Evolutionary conservation across 176 grass and related monocot genomes (phyloP), one percentile per base, ranked within the genome.

Genomic region (Avena atlantica): DNA sequence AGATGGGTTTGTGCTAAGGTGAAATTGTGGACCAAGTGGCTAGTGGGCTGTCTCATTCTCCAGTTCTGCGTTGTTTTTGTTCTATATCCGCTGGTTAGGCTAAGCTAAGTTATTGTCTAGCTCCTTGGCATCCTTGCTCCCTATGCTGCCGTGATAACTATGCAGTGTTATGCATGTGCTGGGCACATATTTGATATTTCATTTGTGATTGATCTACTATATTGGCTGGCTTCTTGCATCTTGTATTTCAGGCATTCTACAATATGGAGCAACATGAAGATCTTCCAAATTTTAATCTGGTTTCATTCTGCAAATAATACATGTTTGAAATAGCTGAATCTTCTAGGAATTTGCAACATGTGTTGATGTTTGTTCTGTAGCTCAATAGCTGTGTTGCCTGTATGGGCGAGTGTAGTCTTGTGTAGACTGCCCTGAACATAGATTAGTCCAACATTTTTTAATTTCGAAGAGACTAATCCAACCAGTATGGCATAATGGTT

Each of bases 241-340:
- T 44, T 45, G 78, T 50, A 81, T 66, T 81, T 81, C 44, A 20
- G 42, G 42, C 61, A 20, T 66, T 81, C 24, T 45, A 51, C 9
- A 6, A 12, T 67, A 13, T 81, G 48, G 48, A 66, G 23, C 19
- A 51, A 64, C 5, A 64, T 50, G 60, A 2, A 12, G 42, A 66
- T 81, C 44, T 67, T 81, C 14, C 45, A 68, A 51, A 67, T 14
- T 52, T 68, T 81, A 81, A 9, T 48, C 47, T 81, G 44, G 17
- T 42, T 81, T 19, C 42, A 27, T 80, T 34, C 25, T 56, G 49
- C 17, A 66, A 50, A 66, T 66, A 65, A 17, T 31, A 19, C 64
- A 29, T 14, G 44, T 47, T 66, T 81, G 79, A 51, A 50, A 51
- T 67, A 51, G 24, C 24, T 81, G 60, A 66, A 50, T 66, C 44